phyloP scores from a whole-genome alignment of 2,329 filamentous ascomycete species.

The Pezicula neosporulosa region DNA sequence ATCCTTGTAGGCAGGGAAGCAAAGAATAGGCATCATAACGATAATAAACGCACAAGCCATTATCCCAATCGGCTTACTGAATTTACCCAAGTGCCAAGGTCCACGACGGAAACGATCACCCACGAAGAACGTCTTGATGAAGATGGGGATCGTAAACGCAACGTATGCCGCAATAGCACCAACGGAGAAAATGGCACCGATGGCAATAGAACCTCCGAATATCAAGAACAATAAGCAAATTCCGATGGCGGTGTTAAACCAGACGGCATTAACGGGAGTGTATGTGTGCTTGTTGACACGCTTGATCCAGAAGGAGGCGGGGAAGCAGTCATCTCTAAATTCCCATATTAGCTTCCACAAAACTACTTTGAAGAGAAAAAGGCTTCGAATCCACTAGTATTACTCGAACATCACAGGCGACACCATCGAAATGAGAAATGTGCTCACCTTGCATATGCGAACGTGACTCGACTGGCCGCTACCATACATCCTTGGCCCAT shows the following conservation, averaged over 20 bases:
- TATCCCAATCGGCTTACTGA: constrained; percentile 51
- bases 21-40: constrained; percentile 65
- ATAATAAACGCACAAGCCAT: constrained; percentile 54
- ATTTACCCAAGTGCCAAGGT: constrained; percentile 62
- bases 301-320: constrained; percentile 55
- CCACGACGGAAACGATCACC: constrained; percentile 58
- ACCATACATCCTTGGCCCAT: constrained; percentile 73
- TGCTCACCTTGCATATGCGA: constrained; percentile 46
- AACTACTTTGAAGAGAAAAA: too few species aligned
- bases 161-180: constrained; percentile 64
- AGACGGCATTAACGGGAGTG: constrained; percentile 66
- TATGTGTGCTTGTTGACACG: constrained; percentile 53
- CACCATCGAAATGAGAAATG: too few species aligned
- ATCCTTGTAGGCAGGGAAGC: constrained; percentile 54
- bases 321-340: constrained; percentile 65
- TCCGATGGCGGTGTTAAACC: constrained; percentile 58
- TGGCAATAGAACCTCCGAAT: constrained; percentile 55
- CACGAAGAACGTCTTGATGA: constrained; percentile 55
- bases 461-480: constrained; percentile 58
- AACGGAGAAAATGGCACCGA: constrained; percentile 65
- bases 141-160: constrained; percentile 51
- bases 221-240: constrained; percentile 58
- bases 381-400: too few species aligned
- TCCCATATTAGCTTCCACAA: too few species aligned
- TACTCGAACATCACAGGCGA: too few species aligned